Conservation (phyloP, 768 basidiomycete species). For the Hemileccinum rubropunctum region DNA sequence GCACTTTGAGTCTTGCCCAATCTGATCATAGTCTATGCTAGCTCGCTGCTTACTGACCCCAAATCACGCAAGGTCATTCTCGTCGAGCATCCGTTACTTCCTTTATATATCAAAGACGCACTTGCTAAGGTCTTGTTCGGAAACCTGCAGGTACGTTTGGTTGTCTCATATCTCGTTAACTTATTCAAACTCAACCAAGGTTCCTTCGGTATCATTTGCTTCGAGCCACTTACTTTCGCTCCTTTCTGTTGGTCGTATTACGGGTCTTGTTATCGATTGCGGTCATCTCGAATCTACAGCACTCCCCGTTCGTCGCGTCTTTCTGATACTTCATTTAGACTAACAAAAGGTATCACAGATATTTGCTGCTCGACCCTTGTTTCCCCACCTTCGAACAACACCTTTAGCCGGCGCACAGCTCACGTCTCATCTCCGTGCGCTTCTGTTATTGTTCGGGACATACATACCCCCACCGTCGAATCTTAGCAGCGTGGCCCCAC, state of each 20-base stretch:
- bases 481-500: constrained; percentile 61
- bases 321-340: neutral
- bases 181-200: constrained; percentile 42
- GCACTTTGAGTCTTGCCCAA: constrained; percentile 1
- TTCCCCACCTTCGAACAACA: constrained; percentile 76
- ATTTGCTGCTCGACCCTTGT: constrained; percentile 85
- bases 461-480: constrained; percentile 82
- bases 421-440: constrained; percentile 72
- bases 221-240: constrained; percentile 84
- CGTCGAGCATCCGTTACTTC: constrained; percentile 85
- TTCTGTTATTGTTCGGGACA: constrained; percentile 79
- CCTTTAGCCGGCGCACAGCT: constrained; percentile 85
- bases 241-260: constrained; percentile 83
- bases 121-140: constrained; percentile 86
- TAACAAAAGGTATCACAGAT: constrained; percentile 53
- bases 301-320: constrained; percentile 63
- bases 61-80: constrained; percentile 94
- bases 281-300: constrained; percentile 89
- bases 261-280: constrained; percentile 90
- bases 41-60: constrained; percentile 90
- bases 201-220: constrained; percentile 92
- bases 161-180: neutral
- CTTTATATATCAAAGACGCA: constrained; percentile 83
- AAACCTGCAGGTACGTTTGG: constrained; percentile 67
- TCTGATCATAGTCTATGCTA: constrained; percentile 34